These are phyloP conservation scores for Hypoxylon crocopeplum DNA, from an alignment of 495 filamentous ascomycete genomes.

Conservation along the genomic window DNA sequence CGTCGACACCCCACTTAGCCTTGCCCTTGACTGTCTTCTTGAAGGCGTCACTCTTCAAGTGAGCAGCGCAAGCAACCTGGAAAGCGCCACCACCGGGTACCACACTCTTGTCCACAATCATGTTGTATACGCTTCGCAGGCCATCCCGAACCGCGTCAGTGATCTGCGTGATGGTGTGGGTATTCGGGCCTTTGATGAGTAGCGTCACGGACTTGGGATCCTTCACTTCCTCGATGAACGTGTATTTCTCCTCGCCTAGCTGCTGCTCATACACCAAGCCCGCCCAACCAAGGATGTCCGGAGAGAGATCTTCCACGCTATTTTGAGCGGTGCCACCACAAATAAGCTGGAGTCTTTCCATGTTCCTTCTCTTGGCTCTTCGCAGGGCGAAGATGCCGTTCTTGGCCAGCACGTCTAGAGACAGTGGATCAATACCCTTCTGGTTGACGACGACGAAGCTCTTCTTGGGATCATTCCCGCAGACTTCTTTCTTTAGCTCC, in stretches of 20 bases:
- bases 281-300: constrained; percentile 94
- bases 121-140: constrained; percentile 94
- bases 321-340: constrained; percentile 92
- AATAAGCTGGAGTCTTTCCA: constrained; percentile 95
- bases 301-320: constrained; percentile 90
- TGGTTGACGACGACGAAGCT: constrained; percentile 98
- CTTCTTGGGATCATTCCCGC: constrained; percentile 92
- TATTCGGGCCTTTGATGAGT: constrained; percentile 96
- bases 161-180: constrained; percentile 94
- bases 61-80: constrained; percentile 92
- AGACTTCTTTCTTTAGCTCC: constrained; percentile 97
- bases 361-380: constrained; percentile 95
- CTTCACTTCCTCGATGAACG: constrained; percentile 98
- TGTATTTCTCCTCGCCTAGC: constrained; percentile 98
- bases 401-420: constrained; percentile 93
- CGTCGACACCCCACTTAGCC: constrained; percentile 91
- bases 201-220: constrained; percentile 98
- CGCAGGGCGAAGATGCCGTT: constrained; percentile 95
- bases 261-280: constrained; percentile 97
- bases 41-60: constrained; percentile 83
- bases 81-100: constrained; percentile 95
- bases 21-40: constrained; percentile 92
- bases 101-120: constrained; percentile 95
- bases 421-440: constrained; percentile 97
- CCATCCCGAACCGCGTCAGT: constrained; percentile 98